These are phyloP conservation scores for Solanum appendiculatum DNA, from an alignment of 257 asterid species.

Conservation along the genomic window DNA sequence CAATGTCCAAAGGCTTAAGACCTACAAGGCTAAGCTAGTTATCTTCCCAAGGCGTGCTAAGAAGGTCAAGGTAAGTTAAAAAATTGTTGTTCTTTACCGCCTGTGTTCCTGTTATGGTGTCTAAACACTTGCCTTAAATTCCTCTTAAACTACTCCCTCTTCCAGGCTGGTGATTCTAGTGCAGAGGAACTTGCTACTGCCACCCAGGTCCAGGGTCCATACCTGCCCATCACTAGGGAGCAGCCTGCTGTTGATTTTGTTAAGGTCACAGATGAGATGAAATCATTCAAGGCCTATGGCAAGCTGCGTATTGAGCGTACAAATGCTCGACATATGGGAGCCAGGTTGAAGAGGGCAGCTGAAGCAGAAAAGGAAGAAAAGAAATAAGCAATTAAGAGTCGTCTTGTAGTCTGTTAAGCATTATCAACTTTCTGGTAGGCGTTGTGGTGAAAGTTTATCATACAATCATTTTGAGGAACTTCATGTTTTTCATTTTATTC, in stretches of 20 bases:
- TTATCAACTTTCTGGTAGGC: neutral
- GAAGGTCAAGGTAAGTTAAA: slow-evolving; percentile 6
- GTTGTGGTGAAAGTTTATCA: neutral
- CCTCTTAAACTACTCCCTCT: neutral
- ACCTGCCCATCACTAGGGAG: neutral
- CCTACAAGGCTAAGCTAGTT: slow-evolving; percentile 23
- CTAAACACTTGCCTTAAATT: neutral
- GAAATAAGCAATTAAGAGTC: neutral
- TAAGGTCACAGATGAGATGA: neutral
- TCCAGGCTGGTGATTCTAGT: slow-evolving; percentile 1
- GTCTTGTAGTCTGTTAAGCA: neutral
- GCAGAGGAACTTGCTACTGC: neutral
- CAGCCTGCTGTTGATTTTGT: slow-evolving; percentile 6
- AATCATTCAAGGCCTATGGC: neutral
- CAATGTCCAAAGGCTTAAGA: slow-evolving; percentile 24
- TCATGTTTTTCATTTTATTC: neutral
- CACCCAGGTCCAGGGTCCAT: neutral
- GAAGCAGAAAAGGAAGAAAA: neutral
- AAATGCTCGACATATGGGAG: neutral
- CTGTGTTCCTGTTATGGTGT: neutral
- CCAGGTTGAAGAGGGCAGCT: neutral
- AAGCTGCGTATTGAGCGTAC: neutral
- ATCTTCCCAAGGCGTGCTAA: slow-evolving; percentile 23
- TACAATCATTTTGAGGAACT: neutral
- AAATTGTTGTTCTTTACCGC: neutral